These are phyloP conservation scores for Mortierella sp. DNA, from an alignment of 371 early-diverging fungal genomes.

Conservation along the genomic window DNA sequence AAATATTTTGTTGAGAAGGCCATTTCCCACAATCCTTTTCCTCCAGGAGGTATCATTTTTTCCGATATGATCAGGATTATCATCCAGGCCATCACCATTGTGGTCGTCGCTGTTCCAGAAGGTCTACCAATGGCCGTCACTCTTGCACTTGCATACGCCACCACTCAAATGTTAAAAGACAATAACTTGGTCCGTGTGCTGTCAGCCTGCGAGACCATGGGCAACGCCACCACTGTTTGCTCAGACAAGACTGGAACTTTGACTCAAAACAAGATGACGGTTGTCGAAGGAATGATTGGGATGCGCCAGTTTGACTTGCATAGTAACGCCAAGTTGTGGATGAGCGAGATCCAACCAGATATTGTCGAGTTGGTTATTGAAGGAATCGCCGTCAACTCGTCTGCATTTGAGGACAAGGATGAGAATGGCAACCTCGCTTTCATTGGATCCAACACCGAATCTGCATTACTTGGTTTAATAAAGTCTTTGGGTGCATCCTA, in stretches of 20 bases:
- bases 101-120: slow-evolving; percentile 98
- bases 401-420: slow-evolving; percentile 89
- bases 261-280: slow-evolving; percentile 96
- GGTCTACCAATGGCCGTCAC: slow-evolving; percentile 98
- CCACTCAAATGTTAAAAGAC: slow-evolving; percentile 93
- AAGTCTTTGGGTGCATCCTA: slow-evolving; percentile 74
- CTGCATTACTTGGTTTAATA: slow-evolving; percentile 86
- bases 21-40: slow-evolving; percentile 65
- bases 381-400: slow-evolving; percentile 87
- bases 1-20: slow-evolving; percentile 83
- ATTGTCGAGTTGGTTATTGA: slow-evolving; percentile 65
- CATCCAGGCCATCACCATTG: slow-evolving; percentile 89
- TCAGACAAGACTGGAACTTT: slow-evolving; percentile 98
- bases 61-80: slow-evolving; percentile 81
- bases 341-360: slow-evolving; percentile 44
- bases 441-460: slow-evolving; percentile 95
- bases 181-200: slow-evolving; percentile 95
- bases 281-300: slow-evolving; percentile 78
- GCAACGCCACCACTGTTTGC: slow-evolving; percentile 96
- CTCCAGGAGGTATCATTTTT: slow-evolving; percentile 69
- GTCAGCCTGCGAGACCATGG: slow-evolving; percentile 98
- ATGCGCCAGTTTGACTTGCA: slow-evolving; percentile 57
- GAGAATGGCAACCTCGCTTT: slow-evolving; percentile 79
- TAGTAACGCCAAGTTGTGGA: slow-evolving; percentile 62
- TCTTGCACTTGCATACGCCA: slow-evolving; percentile 96